phyloP scores from a whole-genome alignment of 1,284 basidiomycete genomes.

The Cryptococcus amylolentus region DNA sequence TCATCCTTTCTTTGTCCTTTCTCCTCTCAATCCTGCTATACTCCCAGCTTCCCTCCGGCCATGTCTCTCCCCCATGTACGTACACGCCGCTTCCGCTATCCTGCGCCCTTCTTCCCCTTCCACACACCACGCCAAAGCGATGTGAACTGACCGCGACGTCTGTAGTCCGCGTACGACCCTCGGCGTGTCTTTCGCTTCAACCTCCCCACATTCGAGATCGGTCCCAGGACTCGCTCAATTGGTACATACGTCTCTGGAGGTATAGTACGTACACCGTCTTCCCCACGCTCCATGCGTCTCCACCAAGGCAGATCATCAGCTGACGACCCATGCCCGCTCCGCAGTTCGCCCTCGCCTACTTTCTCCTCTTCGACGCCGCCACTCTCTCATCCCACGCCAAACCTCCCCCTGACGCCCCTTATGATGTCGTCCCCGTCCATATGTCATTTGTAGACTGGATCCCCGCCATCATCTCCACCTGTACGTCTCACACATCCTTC shows the following conservation, averaged over 20 bases:
- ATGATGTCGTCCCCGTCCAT: conserved; percentile 73
- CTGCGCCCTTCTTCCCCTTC: background rate
- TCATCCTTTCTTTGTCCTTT: background rate
- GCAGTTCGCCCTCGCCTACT: conserved; percentile 88
- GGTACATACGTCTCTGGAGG: conserved; percentile 90
- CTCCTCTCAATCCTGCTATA: background rate
- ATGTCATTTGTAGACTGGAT: conserved; percentile 93
- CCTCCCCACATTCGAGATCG: conserved; percentile 50
- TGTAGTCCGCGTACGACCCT: conserved; percentile 72
- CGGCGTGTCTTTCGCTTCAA: conserved; percentile 67
- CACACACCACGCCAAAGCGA: background rate
- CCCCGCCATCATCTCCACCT: conserved; percentile 85
- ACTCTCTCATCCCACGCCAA: conserved; percentile 80
- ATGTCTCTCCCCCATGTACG: conserved; percentile 33
- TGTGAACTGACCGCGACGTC: background rate
- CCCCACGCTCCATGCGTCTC: background rate
- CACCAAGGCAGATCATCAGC: background rate
- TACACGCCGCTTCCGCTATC: background rate
- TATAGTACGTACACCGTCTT: conserved; percentile 59
- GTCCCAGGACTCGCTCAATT: conserved; percentile 59
- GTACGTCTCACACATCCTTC: conserved; percentile 28
- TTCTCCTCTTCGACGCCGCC: conserved; percentile 92
- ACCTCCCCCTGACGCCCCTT: conserved; percentile 64
- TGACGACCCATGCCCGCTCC: background rate
- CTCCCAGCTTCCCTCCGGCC: background rate